Base-by-base conservation (phyloP, 2,329 filamentous ascomycete species). In the Kalaharituber pfeilii region DNA sequence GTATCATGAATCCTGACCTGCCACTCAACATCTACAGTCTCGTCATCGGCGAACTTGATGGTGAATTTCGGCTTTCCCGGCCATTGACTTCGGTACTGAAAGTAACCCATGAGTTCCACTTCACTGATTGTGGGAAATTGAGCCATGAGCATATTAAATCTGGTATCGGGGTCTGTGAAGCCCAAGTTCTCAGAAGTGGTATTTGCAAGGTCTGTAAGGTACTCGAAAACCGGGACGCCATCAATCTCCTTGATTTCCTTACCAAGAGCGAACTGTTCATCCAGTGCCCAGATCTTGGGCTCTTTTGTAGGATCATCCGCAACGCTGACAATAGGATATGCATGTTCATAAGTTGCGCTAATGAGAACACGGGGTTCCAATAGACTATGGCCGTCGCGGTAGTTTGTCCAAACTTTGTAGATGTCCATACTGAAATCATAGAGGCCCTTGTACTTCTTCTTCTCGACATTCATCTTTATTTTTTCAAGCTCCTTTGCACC, bases 91-190 rank as follows among this genome's bases (percentile, higher is more conserved):
- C 15, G 15, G 22, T 22, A 47, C 49, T 56, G 57, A 42, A 58
- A 39, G 9, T 60, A 51, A n/a, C 56, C 22, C 39, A 36, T 58
- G 3, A 42, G 45, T 24, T 58, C 54, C 5, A 51, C 49, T 24
- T 58, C 54, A 24, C 44, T 30, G 9, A 51, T 50, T 4, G 44
- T 53, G 4, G 56, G 56, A 24, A 54, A 52, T 1, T 29, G 52
- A 26, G 52, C 56, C 51, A 55, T 44, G 51, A 60, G 51, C 36
- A 53, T 39, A 15, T 54, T 57, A 28, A 50, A 56, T 27, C 56
- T 13, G 2, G 55, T 53, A 42, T 57, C 54, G 2, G 57, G 57
- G 15, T 47, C 42, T 22, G 42, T 22, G 42, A 47, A 47, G 3
- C 42, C 42, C 5, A 47, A 47, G 13, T 25, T 13, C 11, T 47